These are phyloP conservation scores for Trypanosomatidae sp. DNA, from an alignment of 208 protist species.

Conservation along the genomic window DNA sequence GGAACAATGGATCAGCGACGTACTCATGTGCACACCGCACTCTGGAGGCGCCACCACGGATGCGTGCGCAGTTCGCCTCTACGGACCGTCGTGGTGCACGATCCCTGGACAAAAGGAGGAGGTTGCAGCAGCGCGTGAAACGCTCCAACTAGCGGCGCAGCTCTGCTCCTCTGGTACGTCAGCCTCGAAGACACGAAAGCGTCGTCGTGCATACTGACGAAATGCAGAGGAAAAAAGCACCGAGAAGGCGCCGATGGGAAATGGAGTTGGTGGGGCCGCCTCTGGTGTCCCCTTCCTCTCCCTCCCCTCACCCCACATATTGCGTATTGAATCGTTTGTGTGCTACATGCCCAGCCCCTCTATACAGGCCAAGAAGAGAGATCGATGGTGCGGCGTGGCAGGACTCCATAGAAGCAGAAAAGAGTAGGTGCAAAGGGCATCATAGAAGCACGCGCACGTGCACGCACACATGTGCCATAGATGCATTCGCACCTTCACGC, in stretches of 20 bases:
- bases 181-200: background rate
- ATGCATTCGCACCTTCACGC: background rate
- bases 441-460: background rate
- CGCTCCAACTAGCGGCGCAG: conserved; percentile 6
- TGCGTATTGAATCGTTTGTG: background rate
- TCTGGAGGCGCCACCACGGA: background rate
- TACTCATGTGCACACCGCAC: background rate
- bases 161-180: background rate
- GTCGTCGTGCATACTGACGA: conserved; percentile 1
- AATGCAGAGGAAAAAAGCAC: background rate
- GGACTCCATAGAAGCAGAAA: background rate
- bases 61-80: background rate
- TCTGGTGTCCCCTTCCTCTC: background rate
- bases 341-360: background rate
- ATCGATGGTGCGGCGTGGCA: background rate
- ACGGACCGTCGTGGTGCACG: background rate
- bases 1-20: conserved; percentile 6
- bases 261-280: background rate
- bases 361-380: background rate
- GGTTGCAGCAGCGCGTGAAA: conserved; percentile 5
- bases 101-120: background rate
- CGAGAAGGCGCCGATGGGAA: background rate
- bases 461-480: background rate
- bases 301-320: background rate
- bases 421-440: background rate